These are phyloP conservation scores for Colletotrichum acutatum DNA, from an alignment of 2,329 filamentous ascomycete genomes.

Conservation along the genomic window DNA sequence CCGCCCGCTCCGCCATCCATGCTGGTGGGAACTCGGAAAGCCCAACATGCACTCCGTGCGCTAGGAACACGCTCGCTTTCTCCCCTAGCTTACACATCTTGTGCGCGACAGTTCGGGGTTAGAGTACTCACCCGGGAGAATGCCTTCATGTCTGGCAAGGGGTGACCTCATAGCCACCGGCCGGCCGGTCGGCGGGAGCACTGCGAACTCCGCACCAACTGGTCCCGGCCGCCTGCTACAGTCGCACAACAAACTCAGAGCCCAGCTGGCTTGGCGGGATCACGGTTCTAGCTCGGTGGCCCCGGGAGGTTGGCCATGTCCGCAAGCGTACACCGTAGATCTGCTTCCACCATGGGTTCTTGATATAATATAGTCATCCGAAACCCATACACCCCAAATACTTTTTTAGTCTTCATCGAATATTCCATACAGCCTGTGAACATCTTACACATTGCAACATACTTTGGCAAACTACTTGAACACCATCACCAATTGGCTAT, in stretches of 20 bases:
- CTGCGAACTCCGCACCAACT: conserved; percentile 23
- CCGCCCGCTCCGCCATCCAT: conserved; percentile 18
- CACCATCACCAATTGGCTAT: background rate
- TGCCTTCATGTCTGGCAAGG: background rate
- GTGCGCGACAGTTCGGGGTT: background rate
- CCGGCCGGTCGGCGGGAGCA: conserved; percentile 23
- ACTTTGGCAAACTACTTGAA: background rate
- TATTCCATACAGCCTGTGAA: background rate
- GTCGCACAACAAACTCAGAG: background rate
- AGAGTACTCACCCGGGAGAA: background rate
- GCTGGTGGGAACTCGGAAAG: conserved; percentile 7
- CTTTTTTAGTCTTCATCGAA: background rate
- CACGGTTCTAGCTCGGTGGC: conserved; percentile 12
- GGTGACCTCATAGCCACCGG: conserved; percentile 23
- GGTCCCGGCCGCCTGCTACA: background rate
- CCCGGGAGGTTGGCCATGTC: conserved; percentile 9
- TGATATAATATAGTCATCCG: conserved; percentile 20
- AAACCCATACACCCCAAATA: background rate
- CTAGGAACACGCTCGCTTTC: background rate
- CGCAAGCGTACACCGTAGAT: background rate
- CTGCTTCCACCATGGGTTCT: background rate
- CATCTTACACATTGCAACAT: background rate
- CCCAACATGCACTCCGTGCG: background rate
- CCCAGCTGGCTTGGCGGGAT: background rate
- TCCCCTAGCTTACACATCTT: background rate